Evolutionary conservation across 2,329 filamentous ascomycete genomes (phyloP).

Genomic region (Phialophora tarda): DNA sequence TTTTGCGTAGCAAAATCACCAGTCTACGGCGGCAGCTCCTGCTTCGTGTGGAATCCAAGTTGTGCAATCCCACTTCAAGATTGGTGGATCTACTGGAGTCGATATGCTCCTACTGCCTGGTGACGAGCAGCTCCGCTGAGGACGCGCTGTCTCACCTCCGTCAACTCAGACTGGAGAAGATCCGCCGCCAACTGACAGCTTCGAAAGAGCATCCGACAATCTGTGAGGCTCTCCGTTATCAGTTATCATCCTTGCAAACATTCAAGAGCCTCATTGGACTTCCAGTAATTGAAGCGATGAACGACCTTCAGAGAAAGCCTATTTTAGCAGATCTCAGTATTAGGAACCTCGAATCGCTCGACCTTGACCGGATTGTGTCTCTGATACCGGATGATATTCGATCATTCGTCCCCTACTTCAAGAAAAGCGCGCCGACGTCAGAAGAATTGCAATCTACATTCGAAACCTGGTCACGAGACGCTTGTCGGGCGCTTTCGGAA

Average conservation of each 20-base stretch:
- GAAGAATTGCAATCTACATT: conserved; percentile 66
- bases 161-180: conserved; percentile 70
- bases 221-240: conserved; percentile 70
- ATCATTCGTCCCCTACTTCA: conserved; percentile 85
- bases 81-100: conserved; percentile 67
- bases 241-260: conserved; percentile 76
- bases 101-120: conserved; percentile 80
- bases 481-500: conserved; percentile 64
- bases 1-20: conserved; percentile 67
- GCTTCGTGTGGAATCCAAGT: conserved; percentile 64
- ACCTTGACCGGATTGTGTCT: conserved; percentile 75
- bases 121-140: conserved; percentile 76
- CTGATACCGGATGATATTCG: conserved; percentile 85
- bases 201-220: conserved; percentile 60
- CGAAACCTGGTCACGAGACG: conserved; percentile 66
- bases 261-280: conserved; percentile 77
- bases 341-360: conserved; percentile 56
- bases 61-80: conserved; percentile 53
- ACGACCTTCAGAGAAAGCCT: conserved; percentile 69
- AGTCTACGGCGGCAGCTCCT: conserved; percentile 69
- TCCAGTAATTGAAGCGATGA: conserved; percentile 71
- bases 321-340: conserved; percentile 75
- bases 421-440: conserved; percentile 75
- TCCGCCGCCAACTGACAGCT: conserved; percentile 66
- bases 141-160: conserved; percentile 83